Percentiles rank a stretch among this genome's conserved stretches.
Evolutionary conservation across 768 basidiomycete species (phyloP).

Genomic region (Termitomyces sp.): DNA sequence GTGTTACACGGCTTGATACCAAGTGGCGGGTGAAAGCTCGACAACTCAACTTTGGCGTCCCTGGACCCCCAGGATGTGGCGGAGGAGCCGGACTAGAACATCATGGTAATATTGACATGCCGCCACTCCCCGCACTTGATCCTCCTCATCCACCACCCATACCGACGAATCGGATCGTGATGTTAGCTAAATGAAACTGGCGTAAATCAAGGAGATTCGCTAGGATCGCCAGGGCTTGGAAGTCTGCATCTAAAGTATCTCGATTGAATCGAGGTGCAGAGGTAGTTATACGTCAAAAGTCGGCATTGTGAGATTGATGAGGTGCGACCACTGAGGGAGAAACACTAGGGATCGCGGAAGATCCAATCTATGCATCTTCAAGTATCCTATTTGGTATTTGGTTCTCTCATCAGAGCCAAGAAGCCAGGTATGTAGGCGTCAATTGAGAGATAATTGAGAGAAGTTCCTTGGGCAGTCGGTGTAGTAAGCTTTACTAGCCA

Average conservation of each 20-base stretch:
- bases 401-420: conserved; percentile 78
- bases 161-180: conserved; percentile 37
- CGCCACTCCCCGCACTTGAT: conserved; percentile 24
- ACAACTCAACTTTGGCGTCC: background rate
- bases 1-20: conserved; percentile 44
- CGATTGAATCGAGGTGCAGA: conserved; percentile 5
- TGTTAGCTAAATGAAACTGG: conserved; percentile 40
- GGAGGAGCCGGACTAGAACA: conserved; percentile 40
- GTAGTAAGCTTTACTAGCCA: conserved; percentile 94
- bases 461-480: conserved; percentile 78
- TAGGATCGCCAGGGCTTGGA: conserved; percentile 64
- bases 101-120: conserved; percentile 47
- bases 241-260: conserved; percentile 26
- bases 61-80: conserved; percentile 13
- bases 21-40: conserved; percentile 14
- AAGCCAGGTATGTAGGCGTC: conserved; percentile 91
- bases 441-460: conserved; percentile 88
- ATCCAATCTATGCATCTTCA: conserved; percentile 67
- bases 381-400: conserved; percentile 69
- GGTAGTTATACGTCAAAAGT: background rate
- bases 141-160: conserved; percentile 29
- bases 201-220: conserved; percentile 48
- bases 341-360: conserved; percentile 26
- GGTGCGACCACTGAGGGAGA: background rate
- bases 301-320: background rate